Evolutionary conservation across 495 filamentous ascomycete species (phyloP).

Genomic region (Amorphotheca resinae): DNA sequence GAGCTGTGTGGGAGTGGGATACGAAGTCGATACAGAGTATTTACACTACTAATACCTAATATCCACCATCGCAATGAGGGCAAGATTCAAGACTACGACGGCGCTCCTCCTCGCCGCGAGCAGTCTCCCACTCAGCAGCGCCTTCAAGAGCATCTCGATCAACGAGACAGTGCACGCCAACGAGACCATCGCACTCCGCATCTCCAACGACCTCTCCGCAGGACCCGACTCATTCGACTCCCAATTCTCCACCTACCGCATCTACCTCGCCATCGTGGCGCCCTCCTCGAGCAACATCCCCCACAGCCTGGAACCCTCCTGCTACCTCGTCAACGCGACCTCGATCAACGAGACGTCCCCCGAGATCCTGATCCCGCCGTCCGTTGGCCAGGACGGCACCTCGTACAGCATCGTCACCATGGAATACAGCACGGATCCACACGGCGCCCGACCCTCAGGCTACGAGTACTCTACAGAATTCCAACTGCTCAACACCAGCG

Average conservation of each 20-base stretch:
- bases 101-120: background rate
- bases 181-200: constrained; percentile 1
- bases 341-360: constrained; percentile 9
- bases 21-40: background rate
- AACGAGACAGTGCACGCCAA: constrained; percentile 4
- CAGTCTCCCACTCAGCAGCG: background rate
- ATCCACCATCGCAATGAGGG: background rate
- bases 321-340: constrained; percentile 20
- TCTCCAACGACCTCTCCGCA: constrained; percentile 6
- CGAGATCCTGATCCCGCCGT: constrained; percentile 14
- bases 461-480: constrained; percentile 14
- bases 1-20: background rate
- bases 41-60: background rate
- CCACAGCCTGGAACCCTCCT: constrained; percentile 1
- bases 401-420: constrained; percentile 14
- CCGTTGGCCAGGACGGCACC: constrained; percentile 15
- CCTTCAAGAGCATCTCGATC: background rate
- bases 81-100: background rate
- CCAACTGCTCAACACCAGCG: constrained; percentile 11
- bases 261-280: constrained; percentile 15
- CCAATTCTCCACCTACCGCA: constrained; percentile 7
- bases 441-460: constrained; percentile 5
- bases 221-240: constrained; percentile 9
- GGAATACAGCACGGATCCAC: constrained; percentile 5
- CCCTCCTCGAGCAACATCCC: constrained; percentile 5